phyloP scores from a whole-genome alignment of 2,329 filamentous ascomycete species.

The Laburnicola sp. region DNA sequence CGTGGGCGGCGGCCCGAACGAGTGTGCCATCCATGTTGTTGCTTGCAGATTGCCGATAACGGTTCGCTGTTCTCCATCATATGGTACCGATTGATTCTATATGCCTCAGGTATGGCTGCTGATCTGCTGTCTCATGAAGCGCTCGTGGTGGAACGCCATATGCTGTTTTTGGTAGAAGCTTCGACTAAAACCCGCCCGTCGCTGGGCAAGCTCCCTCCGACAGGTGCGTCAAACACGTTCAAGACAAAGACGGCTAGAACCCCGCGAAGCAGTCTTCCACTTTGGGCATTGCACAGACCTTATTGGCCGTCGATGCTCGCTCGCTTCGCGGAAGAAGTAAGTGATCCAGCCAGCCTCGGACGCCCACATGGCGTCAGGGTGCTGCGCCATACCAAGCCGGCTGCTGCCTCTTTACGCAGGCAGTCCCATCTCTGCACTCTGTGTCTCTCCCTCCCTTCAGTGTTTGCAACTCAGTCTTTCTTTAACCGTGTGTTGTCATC shows the following conservation, averaged over 20 bases:
- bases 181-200: neutral
- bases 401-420: constrained; percentile 29
- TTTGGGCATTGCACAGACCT: constrained; percentile 23
- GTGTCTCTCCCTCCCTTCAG: constrained; percentile 15
- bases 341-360: constrained; percentile 27
- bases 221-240: constrained; percentile 25
- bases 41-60: constrained; percentile 1
- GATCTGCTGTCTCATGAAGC: too few relatives aligned
- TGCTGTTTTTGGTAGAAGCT: neutral
- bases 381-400: constrained; percentile 14
- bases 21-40: neutral
- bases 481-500: constrained; percentile 32
- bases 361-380: constrained; percentile 31
- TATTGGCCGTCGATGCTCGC: constrained; percentile 28
- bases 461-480: constrained; percentile 27
- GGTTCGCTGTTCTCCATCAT: neutral
- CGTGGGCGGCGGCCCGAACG: neutral
- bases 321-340: constrained; percentile 26
- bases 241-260: constrained; percentile 27
- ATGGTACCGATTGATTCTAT: too few relatives aligned
- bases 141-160: too few relatives aligned
- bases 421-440: constrained; percentile 23
- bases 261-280: constrained; percentile 23
- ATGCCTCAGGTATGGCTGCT: too few relatives aligned
- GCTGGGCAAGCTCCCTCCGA: constrained; percentile 16